Evolutionary conservation across 2,329 filamentous ascomycete genomes (phyloP).

Genomic region (Nemania sp.): DNA sequence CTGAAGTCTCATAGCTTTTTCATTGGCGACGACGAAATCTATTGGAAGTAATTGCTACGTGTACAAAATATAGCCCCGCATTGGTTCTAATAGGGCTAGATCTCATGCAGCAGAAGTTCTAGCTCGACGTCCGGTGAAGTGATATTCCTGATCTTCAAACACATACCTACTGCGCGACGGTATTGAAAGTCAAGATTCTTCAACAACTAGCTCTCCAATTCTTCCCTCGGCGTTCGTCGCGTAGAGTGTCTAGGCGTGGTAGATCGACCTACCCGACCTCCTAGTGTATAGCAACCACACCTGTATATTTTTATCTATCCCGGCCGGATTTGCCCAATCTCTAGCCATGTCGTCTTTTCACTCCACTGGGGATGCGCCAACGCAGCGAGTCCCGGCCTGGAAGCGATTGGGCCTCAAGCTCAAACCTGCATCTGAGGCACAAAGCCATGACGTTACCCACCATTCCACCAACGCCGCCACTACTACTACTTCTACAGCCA

Average conservation of each 20-base stretch:
- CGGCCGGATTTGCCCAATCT: conserved; percentile 43
- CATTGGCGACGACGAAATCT: conserved; percentile 9
- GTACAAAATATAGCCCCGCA: conserved; percentile 19
- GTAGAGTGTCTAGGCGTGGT: conserved; percentile 12
- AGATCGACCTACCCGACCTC: conserved; percentile 12
- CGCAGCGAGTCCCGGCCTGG: conserved; percentile 67
- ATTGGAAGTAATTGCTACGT: conserved; percentile 6
- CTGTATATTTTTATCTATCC: conserved; percentile 28
- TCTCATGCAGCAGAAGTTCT: conserved; percentile 28
- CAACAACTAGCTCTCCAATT: background rate
- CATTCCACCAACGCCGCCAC: conserved; percentile 44
- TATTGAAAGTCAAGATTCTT: conserved; percentile 10
- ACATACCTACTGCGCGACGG: background rate
- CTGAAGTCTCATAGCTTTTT: conserved; percentile 4
- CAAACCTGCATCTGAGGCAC: conserved; percentile 58
- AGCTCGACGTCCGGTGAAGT: conserved; percentile 29
- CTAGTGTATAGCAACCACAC: conserved; percentile 13
- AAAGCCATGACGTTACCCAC: conserved; percentile 49
- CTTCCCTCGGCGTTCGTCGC: background rate
- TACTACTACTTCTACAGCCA: conserved; percentile 30
- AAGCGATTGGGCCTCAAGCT: conserved; percentile 74
- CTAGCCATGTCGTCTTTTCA: conserved; percentile 56
- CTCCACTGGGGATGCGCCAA: conserved; percentile 57
- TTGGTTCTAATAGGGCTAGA: conserved; percentile 22
- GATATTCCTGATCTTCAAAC: conserved; percentile 16